Percentiles rank a stretch among this genome's conserved stretches.
Evolutionary conservation across 192 early-diverging fungal genomes (phyloP).

Genomic region (Backusella tarrabulga): DNA sequence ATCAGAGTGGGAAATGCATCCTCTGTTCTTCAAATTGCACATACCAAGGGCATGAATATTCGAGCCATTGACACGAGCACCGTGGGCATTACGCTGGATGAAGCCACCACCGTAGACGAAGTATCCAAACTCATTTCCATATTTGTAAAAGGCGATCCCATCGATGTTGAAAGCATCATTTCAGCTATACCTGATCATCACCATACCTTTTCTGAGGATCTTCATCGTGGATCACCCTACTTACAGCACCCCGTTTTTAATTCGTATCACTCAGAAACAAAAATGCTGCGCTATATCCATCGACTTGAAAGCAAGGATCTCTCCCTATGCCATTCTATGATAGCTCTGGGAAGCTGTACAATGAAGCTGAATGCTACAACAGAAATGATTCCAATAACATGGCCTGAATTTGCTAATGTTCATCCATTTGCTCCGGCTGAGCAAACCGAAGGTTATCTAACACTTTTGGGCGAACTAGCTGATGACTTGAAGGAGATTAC

Average conservation of each 20-base stretch:
- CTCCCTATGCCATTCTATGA: conserved; percentile 97
- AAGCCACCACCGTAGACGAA: conserved; percentile 84
- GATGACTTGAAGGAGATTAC: conserved; percentile 88
- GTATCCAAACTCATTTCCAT: conserved; percentile 74
- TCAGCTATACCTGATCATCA: neutral
- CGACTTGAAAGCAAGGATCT: conserved; percentile 96
- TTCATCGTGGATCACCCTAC: conserved; percentile 73
- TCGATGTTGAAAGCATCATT: conserved; percentile 21
- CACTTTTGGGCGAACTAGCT: conserved; percentile 86
- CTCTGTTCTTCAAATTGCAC: conserved; percentile 72
- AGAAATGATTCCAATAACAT: conserved; percentile 99
- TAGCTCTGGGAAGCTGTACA: conserved; percentile 97
- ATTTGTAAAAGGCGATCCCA: conserved; percentile 65
- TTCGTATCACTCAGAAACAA: conserved; percentile 95
- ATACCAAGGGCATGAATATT: conserved; percentile 81
- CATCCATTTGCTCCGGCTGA: conserved; percentile 96
- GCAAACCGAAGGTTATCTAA: conserved; percentile 89
- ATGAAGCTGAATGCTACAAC: conserved; percentile 99
- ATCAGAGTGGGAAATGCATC: conserved; percentile 65
- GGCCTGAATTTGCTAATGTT: conserved; percentile 93
- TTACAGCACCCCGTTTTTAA: conserved; percentile 94
- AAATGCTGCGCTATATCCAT: conserved; percentile 96
- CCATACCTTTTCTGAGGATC: conserved; percentile 12
- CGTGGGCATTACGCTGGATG: conserved; percentile 92
- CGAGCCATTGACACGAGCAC: conserved; percentile 73